Conservation (phyloP, 805 yeast species). For the Suhomyces prunicola region DNA sequence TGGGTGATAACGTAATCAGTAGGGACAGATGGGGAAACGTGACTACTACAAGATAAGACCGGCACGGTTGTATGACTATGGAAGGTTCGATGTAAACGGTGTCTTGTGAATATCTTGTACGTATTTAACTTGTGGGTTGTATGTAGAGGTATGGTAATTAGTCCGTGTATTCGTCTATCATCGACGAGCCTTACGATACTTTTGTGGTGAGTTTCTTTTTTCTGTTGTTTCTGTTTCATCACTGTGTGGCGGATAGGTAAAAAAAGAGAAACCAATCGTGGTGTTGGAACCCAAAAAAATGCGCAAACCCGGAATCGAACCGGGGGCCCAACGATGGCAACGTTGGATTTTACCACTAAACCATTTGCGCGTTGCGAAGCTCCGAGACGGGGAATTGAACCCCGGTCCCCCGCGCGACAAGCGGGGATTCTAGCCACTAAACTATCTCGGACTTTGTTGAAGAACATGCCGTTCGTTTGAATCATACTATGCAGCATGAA, state of each 20-base stretch:
- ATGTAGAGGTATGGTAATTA: neutral
- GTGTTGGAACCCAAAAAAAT: neutral
- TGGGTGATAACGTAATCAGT: neutral
- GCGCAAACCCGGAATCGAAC: constrained; percentile 13
- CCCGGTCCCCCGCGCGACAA: constrained; percentile 10
- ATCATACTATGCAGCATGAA: neutral
- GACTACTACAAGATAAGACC: neutral
- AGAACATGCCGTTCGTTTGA: neutral
- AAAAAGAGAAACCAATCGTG: neutral
- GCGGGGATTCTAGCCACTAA: constrained; percentile 10
- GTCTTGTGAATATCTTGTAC: no score
- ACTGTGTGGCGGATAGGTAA: neutral
- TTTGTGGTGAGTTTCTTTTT: neutral
- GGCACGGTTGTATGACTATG: neutral
- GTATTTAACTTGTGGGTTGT: neutral
- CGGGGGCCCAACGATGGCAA: constrained; percentile 13
- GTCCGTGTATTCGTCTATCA: neutral
- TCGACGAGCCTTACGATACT: neutral
- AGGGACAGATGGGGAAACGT: neutral
- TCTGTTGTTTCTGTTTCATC: neutral
- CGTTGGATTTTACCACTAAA: constrained; percentile 11
- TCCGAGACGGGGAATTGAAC: constrained; percentile 10
- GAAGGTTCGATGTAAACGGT: neutral
- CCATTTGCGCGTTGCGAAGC: constrained; percentile 5
- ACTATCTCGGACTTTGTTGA: constrained; percentile 6